Evolutionary conservation across 495 filamentous ascomycete genomes (phyloP), one percentile per base, ranked within the genome.

Genomic region (Neurospora hispaniola): DNA sequence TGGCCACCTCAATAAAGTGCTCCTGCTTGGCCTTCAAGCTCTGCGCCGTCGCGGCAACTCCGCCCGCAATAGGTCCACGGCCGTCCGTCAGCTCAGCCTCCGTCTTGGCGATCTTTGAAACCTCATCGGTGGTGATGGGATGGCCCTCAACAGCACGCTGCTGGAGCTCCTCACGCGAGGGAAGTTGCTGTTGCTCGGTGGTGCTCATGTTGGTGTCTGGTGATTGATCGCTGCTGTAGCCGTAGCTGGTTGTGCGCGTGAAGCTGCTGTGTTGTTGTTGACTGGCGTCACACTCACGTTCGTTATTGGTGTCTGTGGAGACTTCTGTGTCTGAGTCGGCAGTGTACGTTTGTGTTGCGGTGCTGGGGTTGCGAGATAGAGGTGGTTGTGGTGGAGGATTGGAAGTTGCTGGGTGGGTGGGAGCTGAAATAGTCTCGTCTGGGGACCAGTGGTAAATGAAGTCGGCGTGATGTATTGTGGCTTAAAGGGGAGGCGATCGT

Each of bases 1-100:
- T 75, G 1, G 80, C 76, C n/a, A 73, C 75, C 20, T 44, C 74
- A 27, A 76, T 18, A 70, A 79, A 80, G 70, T 81, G 78, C 71
- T 77, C 72, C 72, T 81, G 79, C 31, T 71, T 70, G 72, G 80
- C 79, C 71, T 79, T 76, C 69, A 80, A 46, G 74, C 75, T 75
- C 75, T 81, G 79, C 10, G 78, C 77, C 14, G 69, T 73, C 2
- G 79, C 76, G 3, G 79, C 79, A 9, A 74, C 44, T 2, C 79
- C 79, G 12, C 78, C 76, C 42, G 75, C 76, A 68, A 80, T 75
- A 23, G 76, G 76, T 1, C 75, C 79, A 27, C 72, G 72, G 10
- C 74, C 74, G 54, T 66, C 54, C 46, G 76, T 80, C 44, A 79
- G 71, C 71, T 77, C 79, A 31, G 75, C 71, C 72, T 80, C 76